These are phyloP conservation scores for Juglanconis sp. DNA, from an alignment of 2,329 filamentous ascomycete species.

Conservation along the genomic window DNA sequence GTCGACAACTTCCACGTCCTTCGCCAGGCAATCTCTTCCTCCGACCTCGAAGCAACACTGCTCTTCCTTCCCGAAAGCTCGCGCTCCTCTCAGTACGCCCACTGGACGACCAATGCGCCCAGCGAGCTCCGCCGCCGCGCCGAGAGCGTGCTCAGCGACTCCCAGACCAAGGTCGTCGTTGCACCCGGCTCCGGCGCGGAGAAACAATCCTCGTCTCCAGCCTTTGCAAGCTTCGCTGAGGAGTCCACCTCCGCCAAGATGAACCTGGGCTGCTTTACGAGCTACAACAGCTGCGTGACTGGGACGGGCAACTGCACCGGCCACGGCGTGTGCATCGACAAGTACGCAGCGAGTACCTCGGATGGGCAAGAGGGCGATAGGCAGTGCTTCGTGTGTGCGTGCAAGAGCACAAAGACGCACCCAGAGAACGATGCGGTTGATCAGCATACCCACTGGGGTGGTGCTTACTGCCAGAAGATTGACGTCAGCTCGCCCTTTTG, in stretches of 20 bases:
- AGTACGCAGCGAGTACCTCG: slow-evolving; percentile 48
- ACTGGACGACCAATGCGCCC: slow-evolving; percentile 38
- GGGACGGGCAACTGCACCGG: slow-evolving; percentile 77
- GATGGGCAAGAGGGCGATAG: slow-evolving; percentile 35
- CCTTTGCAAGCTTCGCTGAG: slow-evolving; percentile 29
- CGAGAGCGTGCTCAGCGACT: slow-evolving; percentile 44
- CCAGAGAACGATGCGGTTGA: slow-evolving; percentile 38
- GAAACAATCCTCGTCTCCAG: slow-evolving; percentile 25
- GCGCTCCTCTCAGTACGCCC: slow-evolving; percentile 32
- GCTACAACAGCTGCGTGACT: slow-evolving; percentile 63
- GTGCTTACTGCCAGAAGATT: slow-evolving; percentile 83
- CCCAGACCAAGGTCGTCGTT: slow-evolving; percentile 19
- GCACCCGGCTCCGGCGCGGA: slow-evolving; percentile 16
- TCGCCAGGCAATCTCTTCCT: slow-evolving; percentile 40
- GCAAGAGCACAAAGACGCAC: slow-evolving; percentile 55
- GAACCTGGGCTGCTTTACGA: slow-evolving; percentile 65
- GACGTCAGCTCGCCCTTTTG: slow-evolving; percentile 89
- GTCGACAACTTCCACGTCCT: slow-evolving; percentile 43
- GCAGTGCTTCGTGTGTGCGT: slow-evolving; percentile 77
- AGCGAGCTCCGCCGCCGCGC: slow-evolving; percentile 46
- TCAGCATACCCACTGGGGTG: slow-evolving; percentile 64
- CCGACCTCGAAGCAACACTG: slow-evolving; percentile 54
- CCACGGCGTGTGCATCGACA: slow-evolving; percentile 73
- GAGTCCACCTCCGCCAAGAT: slow-evolving; percentile 50
- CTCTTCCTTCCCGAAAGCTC: slow-evolving; percentile 51